A percentile compares a stretch with the other conserved stretches of the same genome.
These are phyloP conservation scores for Taiwanofungus camphoratus DNA, from an alignment of 1,284 basidiomycete genomes.

Conservation along the genomic window DNA sequence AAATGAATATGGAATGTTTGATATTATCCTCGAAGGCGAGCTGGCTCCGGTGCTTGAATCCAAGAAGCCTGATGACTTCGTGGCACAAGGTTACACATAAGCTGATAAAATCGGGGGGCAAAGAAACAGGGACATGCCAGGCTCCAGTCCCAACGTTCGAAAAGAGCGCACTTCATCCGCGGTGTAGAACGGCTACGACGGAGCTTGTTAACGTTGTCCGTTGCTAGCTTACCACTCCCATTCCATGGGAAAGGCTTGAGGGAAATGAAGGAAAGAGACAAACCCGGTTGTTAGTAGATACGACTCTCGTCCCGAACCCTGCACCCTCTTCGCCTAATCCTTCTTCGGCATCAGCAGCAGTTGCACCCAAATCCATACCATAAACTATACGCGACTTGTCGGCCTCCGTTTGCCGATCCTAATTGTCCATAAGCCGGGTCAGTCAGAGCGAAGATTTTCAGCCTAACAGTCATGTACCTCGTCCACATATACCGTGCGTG, in stretches of 20 bases:
- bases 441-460: no score
- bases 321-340: constrained; percentile 29
- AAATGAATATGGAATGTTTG: constrained; percentile 89
- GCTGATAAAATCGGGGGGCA: neutral
- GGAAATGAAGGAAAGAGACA: no score
- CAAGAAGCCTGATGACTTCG: constrained; percentile 76
- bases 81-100: constrained; percentile 6
- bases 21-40: constrained; percentile 84
- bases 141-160: constrained; percentile 71
- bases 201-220: no score
- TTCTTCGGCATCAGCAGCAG: constrained; percentile 35
- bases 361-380: constrained; percentile 53
- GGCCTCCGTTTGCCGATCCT: constrained; percentile 59
- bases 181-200: constrained; percentile 56
- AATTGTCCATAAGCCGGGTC: constrained; percentile 1
- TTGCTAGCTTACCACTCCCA: no score
- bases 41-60: constrained; percentile 78
- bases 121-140: constrained; percentile 43
- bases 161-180: constrained; percentile 81
- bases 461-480: constrained; percentile 58
- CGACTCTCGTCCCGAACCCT: constrained; percentile 32
- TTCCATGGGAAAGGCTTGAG: no score
- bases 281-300: constrained; percentile 47
- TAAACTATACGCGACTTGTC: constrained; percentile 53
- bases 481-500: constrained; percentile 72